Percentiles rank a stretch among this genome's conserved stretches.
These are phyloP conservation scores for Cladophialophora yegresii DNA, from an alignment of 2,329 filamentous ascomycete genomes.

Conservation along the genomic window DNA sequence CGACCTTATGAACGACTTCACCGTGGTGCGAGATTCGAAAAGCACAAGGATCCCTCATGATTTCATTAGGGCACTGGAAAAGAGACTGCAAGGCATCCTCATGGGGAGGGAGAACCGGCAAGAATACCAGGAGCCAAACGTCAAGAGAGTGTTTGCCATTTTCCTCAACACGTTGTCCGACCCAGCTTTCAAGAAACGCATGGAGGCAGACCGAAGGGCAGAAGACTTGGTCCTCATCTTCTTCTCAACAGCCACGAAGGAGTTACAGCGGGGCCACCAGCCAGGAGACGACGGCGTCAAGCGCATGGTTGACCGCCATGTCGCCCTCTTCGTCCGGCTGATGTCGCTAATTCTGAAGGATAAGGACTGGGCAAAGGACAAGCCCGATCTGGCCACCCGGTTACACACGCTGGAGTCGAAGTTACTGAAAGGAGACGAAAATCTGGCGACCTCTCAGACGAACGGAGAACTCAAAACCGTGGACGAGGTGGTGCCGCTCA, in stretches of 20 bases:
- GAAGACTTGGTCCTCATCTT: slow-evolving; percentile 95
- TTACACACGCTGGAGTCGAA: slow-evolving; percentile 87
- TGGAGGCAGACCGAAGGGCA: slow-evolving; percentile 90
- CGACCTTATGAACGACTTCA: slow-evolving; percentile 87
- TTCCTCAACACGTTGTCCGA: slow-evolving; percentile 94
- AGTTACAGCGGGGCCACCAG: slow-evolving; percentile 74
- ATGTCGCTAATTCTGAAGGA: slow-evolving; percentile 77
- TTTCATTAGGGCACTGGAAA: slow-evolving; percentile 70
- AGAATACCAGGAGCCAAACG: slow-evolving; percentile 84
- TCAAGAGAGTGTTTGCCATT: slow-evolving; percentile 91
- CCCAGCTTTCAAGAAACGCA: slow-evolving; percentile 79
- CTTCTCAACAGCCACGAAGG: slow-evolving; percentile 91
- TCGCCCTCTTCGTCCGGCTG: slow-evolving; percentile 89
- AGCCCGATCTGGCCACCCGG: slow-evolving; percentile 77
- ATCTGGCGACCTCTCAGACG: slow-evolving; percentile 66
- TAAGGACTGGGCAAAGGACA: slow-evolving; percentile 80
- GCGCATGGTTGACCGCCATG: slow-evolving; percentile 86
- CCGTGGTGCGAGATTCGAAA: slow-evolving; percentile 65
- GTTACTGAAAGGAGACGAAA: slow-evolving; percentile 88
- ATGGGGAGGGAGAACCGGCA: slow-evolving; percentile 79
- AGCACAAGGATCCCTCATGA: slow-evolving; percentile 71
- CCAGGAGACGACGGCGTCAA: slow-evolving; percentile 87
- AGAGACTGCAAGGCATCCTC: slow-evolving; percentile 77
- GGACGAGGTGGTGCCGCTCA: slow-evolving; percentile 80
- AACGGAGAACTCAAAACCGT: slow-evolving; percentile 62